These are phyloP conservation scores for Ceratobasidium papillatum DNA, from an alignment of 1,284 basidiomycete genomes.

Conservation along the genomic window DNA sequence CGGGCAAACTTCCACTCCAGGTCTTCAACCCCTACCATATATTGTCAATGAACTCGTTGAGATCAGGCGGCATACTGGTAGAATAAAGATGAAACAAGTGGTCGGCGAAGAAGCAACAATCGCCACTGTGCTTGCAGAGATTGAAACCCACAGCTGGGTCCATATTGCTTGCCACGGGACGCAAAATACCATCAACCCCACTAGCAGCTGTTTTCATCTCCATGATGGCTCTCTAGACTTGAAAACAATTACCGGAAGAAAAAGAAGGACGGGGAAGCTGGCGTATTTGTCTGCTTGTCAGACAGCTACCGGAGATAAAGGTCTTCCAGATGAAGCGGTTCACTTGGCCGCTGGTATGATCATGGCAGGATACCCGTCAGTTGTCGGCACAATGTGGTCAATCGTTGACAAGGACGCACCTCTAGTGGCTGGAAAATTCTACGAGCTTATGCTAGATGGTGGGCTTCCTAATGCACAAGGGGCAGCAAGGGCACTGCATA, in stretches of 20 bases:
- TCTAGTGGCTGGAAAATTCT: background rate
- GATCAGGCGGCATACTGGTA: background rate
- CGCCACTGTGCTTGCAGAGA: background rate
- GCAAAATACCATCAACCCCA: background rate
- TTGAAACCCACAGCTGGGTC: conserved; percentile 13
- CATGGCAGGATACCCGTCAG: background rate
- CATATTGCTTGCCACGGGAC: conserved; percentile 15
- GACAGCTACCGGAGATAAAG: conserved; percentile 15
- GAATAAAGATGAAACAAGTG: background rate
- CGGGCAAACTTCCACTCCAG: background rate
- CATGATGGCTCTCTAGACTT: background rate
- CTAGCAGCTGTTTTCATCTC: background rate
- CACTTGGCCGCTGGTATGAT: conserved; percentile 30
- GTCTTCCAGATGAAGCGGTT: conserved; percentile 19
- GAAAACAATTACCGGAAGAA: background rate
- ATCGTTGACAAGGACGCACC: background rate
- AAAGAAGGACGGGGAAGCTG: background rate
- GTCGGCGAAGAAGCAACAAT: background rate
- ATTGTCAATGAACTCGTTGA: background rate
- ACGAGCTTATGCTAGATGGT: background rate
- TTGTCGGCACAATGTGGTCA: conserved; percentile 30
- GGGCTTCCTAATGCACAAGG: background rate
- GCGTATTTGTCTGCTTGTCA: conserved; percentile 32
- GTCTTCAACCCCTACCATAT: background rate
- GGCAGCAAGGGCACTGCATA: background rate